A percentile compares a stretch with the other conserved stretches of the same genome.
phyloP scores from a whole-genome alignment of 2,329 filamentous ascomycete genomes.

The Fusarium mangiferae region DNA sequence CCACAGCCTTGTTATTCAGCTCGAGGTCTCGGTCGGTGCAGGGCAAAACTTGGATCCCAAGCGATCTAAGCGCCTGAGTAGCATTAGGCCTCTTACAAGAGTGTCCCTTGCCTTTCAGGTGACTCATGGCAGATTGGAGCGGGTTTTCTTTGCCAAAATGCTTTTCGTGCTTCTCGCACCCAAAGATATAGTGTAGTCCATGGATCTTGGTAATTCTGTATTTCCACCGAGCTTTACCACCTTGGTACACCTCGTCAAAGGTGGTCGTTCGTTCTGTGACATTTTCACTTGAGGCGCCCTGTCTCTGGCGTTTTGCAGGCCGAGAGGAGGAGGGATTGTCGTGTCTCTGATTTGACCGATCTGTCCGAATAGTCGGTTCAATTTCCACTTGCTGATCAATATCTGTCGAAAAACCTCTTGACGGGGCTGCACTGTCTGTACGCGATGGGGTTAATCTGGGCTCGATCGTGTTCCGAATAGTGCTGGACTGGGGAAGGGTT shows the following conservation, averaged over 20 bases:
- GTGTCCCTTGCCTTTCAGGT: background rate
- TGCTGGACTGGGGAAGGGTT: no score
- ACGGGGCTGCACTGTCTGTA: background rate
- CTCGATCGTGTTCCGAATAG: background rate
- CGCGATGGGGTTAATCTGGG: background rate
- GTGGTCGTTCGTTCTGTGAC: accelerated
- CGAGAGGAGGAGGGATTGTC: accelerated
- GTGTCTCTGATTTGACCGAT: accelerated
- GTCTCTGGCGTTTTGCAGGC: background rate
- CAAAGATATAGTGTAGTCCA: accelerated
- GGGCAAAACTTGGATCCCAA: accelerated
- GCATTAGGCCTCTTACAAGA: accelerated
- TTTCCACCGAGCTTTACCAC: background rate
- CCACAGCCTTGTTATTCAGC: background rate
- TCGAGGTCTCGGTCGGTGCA: accelerated
- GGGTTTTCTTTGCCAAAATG: background rate
- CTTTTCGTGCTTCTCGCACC: background rate
- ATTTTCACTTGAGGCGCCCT: accelerated
- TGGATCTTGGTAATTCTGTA: background rate
- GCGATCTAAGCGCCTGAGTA: background rate
- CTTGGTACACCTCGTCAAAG: accelerated
- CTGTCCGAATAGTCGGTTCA: accelerated
- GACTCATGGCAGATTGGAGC: background rate
- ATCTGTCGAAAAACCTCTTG: accelerated
- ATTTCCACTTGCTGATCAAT: accelerated